phyloP scores from a whole-genome alignment of 169 alveolate genomes.

The Cryptosporidium baileyi region DNA sequence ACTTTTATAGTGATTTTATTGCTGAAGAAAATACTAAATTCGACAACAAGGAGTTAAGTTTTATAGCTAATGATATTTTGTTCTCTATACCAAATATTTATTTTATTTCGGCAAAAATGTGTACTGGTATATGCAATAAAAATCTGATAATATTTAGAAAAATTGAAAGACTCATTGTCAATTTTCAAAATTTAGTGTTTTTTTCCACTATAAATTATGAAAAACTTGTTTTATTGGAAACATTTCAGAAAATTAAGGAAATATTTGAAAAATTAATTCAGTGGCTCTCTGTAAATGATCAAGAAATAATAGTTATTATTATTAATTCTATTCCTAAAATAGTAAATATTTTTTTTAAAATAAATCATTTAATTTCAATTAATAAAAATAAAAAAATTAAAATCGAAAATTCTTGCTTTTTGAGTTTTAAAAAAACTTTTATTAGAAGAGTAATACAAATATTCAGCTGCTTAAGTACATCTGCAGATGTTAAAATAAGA shows the following conservation, averaged over 20 bases:
- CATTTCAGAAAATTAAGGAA: neutral
- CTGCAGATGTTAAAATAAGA: neutral
- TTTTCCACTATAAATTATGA: neutral
- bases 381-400: neutral
- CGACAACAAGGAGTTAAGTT: no score
- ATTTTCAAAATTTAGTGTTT: neutral
- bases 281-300: constrained; percentile 14
- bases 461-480: constrained; percentile 16
- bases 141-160: neutral
- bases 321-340: constrained; percentile 11
- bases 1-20: no score
- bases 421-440: neutral
- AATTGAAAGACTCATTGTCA: neutral
- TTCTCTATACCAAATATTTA: neutral
- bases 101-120: neutral
- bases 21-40: no score
- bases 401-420: neutral
- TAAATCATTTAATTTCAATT: neutral
- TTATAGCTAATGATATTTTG: neutral
- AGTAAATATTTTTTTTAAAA: neutral
- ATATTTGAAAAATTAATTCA: neutral
- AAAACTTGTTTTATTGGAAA: neutral
- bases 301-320: neutral
- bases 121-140: neutral
- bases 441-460: constrained; percentile 28